Percentiles rank a stretch among this genome's conserved stretches.
Evolutionary conservation across 2,329 filamentous ascomycete species (phyloP).

Genomic region (Ophiostoma sp.): DNA sequence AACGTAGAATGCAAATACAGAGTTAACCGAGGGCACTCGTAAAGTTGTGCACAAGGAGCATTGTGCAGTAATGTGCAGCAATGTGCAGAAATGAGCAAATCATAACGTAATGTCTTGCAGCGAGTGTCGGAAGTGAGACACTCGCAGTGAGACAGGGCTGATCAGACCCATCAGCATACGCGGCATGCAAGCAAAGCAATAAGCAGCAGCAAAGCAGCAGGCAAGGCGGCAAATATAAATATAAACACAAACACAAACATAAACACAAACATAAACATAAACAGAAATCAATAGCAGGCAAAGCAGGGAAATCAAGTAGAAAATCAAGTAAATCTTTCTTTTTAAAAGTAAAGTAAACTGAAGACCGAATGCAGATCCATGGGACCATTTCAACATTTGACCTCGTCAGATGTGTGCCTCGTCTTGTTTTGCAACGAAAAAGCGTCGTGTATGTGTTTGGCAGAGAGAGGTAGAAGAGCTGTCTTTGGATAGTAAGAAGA

Average conservation of each 20-base stretch:
- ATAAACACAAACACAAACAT: not conserved
- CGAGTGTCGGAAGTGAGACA: not conserved
- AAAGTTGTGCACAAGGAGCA: not conserved
- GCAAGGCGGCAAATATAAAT: not conserved
- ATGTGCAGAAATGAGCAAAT: not conserved
- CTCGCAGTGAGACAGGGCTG: not conserved
- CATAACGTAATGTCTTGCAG: not conserved
- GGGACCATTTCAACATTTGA: not conserved
- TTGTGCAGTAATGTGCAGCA: not conserved
- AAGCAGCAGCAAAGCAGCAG: not conserved
- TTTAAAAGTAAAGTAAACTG: slow-evolving; percentile 7
- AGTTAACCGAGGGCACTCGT: not conserved
- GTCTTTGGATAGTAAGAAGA: not conserved
- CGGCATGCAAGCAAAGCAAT: not conserved
- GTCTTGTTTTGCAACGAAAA: slow-evolving; percentile 7
- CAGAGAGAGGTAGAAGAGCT: not conserved
- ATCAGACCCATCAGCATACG: not conserved
- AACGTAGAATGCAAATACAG: not conserved
- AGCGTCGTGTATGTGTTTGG: not conserved
- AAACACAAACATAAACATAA: not conserved
- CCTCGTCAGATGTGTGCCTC: not conserved
- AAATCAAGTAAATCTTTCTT: slow-evolving; percentile 14
- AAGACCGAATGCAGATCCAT: not conserved
- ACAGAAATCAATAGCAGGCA: not conserved
- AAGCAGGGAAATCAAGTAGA: not conserved